These are phyloP conservation scores for Discostella stelligeroides DNA, from an alignment of 108 stramenopile species.

Conservation along the genomic window DNA sequence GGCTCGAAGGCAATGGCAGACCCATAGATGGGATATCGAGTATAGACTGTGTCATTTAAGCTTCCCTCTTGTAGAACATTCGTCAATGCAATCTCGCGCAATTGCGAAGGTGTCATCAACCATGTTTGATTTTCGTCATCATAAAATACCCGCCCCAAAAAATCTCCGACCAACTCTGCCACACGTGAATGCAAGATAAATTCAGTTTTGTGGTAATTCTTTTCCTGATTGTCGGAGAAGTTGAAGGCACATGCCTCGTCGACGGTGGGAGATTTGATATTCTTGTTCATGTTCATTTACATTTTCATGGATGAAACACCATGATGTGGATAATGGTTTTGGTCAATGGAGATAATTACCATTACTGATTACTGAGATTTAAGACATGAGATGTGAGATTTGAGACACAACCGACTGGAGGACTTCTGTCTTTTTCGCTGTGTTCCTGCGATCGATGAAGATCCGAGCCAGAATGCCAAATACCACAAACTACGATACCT, in stretches of 20 bases:
- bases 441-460: no score
- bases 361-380: no score
- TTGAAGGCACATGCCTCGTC: constrained; percentile 10
- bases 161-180: constrained; percentile 14
- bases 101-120: constrained; percentile 4
- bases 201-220: constrained; percentile 18
- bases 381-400: no score
- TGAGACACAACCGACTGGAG: no score
- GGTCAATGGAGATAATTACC: no score
- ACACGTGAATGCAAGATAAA: constrained; percentile 19
- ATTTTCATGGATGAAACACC: no score
- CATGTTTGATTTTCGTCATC: constrained; percentile 3
- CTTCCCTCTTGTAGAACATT: constrained; percentile 23
- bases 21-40: constrained; percentile 28
- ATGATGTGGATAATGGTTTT: no score
- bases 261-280: no score
- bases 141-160: constrained; percentile 20
- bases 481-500: no score
- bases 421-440: no score
- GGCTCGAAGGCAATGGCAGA: constrained; percentile 30
- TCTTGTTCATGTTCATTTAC: no score
- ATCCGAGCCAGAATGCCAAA: no score
- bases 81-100: constrained; percentile 9
- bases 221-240: background rate
- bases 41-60: background rate